A percentile compares a stretch with the other conserved stretches of the same genome.
Evolutionary conservation across 2,329 filamentous ascomycete species (phyloP).

Genomic region (Podosphaera fusca): DNA sequence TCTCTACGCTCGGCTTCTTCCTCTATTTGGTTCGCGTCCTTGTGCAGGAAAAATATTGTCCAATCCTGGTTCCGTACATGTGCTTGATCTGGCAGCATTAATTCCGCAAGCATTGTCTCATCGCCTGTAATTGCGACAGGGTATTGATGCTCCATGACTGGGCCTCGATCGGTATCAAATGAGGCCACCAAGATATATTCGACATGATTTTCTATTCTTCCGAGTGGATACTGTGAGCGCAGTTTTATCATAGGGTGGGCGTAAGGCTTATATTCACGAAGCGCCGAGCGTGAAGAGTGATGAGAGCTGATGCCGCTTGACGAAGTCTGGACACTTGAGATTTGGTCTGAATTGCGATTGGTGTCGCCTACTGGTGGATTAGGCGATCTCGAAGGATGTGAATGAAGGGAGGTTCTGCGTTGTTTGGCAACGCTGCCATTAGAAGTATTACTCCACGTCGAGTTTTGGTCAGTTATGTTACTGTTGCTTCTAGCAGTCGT

Average conservation of each 20-base stretch:
- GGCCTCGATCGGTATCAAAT: constrained; percentile 89
- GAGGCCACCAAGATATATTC: constrained; percentile 95
- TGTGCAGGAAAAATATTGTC: constrained; percentile 98
- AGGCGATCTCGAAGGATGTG: constrained; percentile 31
- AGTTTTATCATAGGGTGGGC: constrained; percentile 30
- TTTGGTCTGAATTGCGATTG: constrained; percentile 34
- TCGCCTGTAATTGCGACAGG: constrained; percentile 87
- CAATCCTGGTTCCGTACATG: constrained; percentile 90
- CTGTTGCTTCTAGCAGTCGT: neutral
- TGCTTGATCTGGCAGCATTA: constrained; percentile 94
- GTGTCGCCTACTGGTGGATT: constrained; percentile 24
- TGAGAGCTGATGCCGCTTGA: constrained; percentile 34
- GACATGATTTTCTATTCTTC: constrained; percentile 71
- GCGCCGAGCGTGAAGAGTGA: constrained; percentile 33
- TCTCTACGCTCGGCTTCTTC: constrained; percentile 49
- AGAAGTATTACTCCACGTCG: constrained; percentile 6
- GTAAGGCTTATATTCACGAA: constrained; percentile 27
- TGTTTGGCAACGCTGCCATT: constrained; percentile 12
- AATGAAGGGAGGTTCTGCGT: constrained; percentile 30
- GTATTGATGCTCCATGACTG: constrained; percentile 96
- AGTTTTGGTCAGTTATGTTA: neutral
- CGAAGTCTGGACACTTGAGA: constrained; percentile 34
- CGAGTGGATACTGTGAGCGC: constrained; percentile 55
- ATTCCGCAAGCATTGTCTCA: constrained; percentile 91
- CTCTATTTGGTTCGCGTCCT: constrained; percentile 66